phyloP scores from a whole-genome alignment of 1,284 basidiomycete genomes.

The Bjerkandera adusta region DNA sequence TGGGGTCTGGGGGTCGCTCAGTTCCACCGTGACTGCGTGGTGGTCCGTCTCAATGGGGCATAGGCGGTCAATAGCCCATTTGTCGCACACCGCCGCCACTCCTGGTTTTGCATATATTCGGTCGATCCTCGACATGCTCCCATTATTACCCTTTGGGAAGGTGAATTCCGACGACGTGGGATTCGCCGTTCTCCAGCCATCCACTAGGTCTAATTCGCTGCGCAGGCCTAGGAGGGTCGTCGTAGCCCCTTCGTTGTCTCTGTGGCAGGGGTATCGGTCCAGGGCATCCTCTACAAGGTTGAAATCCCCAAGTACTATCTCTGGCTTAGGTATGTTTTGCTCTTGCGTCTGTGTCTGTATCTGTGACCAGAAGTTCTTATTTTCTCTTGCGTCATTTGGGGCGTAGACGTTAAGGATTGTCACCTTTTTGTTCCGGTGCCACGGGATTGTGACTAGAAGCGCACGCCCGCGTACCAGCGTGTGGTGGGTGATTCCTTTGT shows the following conservation, averaged over 20 bases:
- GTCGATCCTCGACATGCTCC: conserved; percentile 33
- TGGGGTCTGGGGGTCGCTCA: neutral
- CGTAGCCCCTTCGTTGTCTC: conserved; percentile 17
- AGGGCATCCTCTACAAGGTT: conserved; percentile 39
- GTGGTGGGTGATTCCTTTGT: too few relatives aligned
- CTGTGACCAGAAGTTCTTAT: conserved; percentile 21
- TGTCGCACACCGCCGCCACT: conserved; percentile 4
- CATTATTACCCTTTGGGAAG: conserved; percentile 19
- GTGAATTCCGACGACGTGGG: conserved; percentile 28
- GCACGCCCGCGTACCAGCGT: too few relatives aligned
- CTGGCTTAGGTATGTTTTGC: conserved; percentile 19
- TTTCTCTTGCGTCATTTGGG: conserved; percentile 19
- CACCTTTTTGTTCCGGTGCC: conserved; percentile 12
- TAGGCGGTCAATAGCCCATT: conserved; percentile 26
- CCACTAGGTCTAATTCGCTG: conserved; percentile 21
- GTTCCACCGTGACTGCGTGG: neutral
- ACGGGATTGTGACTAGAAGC: conserved; percentile 14
- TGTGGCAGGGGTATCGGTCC: conserved; percentile 29
- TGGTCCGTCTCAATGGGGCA: conserved; percentile 27
- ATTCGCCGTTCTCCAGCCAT: conserved; percentile 35
- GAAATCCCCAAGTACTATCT: conserved; percentile 39
- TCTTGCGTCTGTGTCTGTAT: conserved; percentile 8
- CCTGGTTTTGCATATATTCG: conserved; percentile 28
- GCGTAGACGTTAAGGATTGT: conserved; percentile 25
- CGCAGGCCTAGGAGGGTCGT: conserved; percentile 22